Conservation (phyloP, 768 basidiomycete species). For the Rhizopogon vesiculosus region DNA sequence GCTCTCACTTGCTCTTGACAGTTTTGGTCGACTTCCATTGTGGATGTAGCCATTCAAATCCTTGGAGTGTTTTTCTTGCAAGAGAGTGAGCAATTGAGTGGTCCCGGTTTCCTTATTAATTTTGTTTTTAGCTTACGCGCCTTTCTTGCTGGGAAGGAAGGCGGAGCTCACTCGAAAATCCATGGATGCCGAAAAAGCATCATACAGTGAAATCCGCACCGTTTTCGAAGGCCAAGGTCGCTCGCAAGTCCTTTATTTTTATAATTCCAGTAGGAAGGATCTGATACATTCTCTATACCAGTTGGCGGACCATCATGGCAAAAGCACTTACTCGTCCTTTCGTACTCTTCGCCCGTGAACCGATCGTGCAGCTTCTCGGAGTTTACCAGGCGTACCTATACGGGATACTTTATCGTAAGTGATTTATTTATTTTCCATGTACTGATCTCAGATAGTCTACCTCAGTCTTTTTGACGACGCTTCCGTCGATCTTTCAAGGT, state of each 20-base stretch:
- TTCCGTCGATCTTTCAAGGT: constrained; percentile 52
- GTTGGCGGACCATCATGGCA: constrained; percentile 47
- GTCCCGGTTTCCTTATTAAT: constrained; percentile 14
- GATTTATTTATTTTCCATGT: background rate
- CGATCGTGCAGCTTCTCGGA: constrained; percentile 62
- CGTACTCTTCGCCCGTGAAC: constrained; percentile 51
- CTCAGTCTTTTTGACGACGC: constrained; percentile 62
- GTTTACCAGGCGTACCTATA: constrained; percentile 69
- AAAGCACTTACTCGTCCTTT: constrained; percentile 64
- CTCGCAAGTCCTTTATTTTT: constrained; percentile 30
- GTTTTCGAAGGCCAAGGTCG: constrained; percentile 40
- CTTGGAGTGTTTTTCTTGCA: constrained; percentile 52
- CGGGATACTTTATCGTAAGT: constrained; percentile 53
- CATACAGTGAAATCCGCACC: constrained; percentile 38
- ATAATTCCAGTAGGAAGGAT: background rate
- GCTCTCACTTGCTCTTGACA: too few relatives aligned
- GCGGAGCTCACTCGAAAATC: constrained; percentile 41
- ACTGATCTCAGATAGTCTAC: background rate
- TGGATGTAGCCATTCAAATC: constrained; percentile 43
- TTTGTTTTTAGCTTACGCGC: constrained; percentile 20
- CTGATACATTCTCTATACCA: constrained; percentile 14
- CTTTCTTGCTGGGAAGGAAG: constrained; percentile 40
- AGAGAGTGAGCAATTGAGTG: constrained; percentile 46
- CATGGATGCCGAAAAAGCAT: constrained; percentile 44
- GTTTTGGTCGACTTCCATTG: too few relatives aligned